phyloP scores from a whole-genome alignment of 345 rosid genomes.

The Pugionium cornutum region DNA sequence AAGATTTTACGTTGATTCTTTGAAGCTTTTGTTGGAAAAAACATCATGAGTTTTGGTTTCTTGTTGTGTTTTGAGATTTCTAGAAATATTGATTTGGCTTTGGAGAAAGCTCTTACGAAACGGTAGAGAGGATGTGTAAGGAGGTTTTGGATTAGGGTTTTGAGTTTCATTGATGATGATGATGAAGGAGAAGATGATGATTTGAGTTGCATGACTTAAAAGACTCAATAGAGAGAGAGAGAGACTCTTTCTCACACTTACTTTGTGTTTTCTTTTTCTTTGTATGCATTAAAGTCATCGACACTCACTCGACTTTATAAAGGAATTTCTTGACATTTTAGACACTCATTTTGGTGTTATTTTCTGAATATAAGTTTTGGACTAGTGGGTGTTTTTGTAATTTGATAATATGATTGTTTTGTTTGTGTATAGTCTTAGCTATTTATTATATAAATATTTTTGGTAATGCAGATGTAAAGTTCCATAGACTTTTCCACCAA shows the following conservation, averaged over 20 bases:
- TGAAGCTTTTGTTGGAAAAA: conserved; percentile 45
- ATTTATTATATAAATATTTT: too few species aligned
- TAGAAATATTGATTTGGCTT: conserved; percentile 60
- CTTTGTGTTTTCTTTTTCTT: conserved; percentile 7
- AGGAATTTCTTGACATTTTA: conserved; percentile 45
- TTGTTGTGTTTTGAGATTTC: conserved; percentile 46
- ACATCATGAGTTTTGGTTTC: conserved; percentile 37
- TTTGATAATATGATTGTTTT: conserved; percentile 16
- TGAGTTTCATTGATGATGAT: conserved; percentile 52
- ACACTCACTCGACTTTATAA: conserved; percentile 49
- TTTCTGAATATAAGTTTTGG: neutral
- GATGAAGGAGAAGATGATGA: conserved; percentile 4
- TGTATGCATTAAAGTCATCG: conserved; percentile 10
- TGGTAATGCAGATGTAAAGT: conserved; percentile 5
- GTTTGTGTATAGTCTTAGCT: neutral
- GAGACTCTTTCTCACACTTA: conserved; percentile 30
- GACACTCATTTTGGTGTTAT: conserved; percentile 29
- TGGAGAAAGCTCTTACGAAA: conserved; percentile 55
- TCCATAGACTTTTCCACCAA: conserved; percentile 15
- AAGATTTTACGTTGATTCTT: conserved; percentile 58
- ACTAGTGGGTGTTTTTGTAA: conserved; percentile 31
- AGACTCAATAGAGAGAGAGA: conserved; percentile 9
- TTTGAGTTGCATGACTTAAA: conserved; percentile 29
- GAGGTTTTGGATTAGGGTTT: conserved; percentile 69
- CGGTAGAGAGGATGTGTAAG: conserved; percentile 59